Evolutionary conservation across 768 basidiomycete genomes (phyloP), one percentile per base, ranked within the genome.

Genomic region (Rhizopogon roseolus): DNA sequence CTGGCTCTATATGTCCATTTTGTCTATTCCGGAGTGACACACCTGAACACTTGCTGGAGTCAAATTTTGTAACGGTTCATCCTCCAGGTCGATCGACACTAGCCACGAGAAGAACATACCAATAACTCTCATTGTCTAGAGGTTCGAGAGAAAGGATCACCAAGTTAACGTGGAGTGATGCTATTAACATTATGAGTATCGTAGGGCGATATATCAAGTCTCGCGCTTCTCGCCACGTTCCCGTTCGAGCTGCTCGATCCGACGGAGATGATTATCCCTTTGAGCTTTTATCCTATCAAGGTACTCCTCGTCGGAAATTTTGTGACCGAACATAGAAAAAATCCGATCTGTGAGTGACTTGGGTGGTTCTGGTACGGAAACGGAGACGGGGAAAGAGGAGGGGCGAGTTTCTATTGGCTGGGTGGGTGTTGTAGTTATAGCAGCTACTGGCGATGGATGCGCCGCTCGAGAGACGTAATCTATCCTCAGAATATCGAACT

Each of bases 231-330:
- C 58, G 5, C 58, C 42, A 16, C 57, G 44, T 19, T 64, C 57
- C 53, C 71, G 66, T 59, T 86, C 82, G 4, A 91, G 71, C 56
- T 81, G 78, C 48, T 70, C 73, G 65, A 90, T 89, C 54, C 78
- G 76, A 54, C 69, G 71, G 57, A 84, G 62, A 61, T 87, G 72
- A 8, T 66, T 67, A 4, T 81, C 79, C 58, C 87, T 76, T 44
- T 84, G 77, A 50, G 70, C 71, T 64, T 78, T 82, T 62, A 93
- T 63, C 55, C 76, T 79, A 28, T 66, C 65, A 49, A 92, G 59
- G 58, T 90, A 90, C 56, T 88, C 85, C 45, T 92, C 86, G 57
- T 93, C 84, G 6, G 88, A 77, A 4, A 93, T 62, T 49, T 72
- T 76, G 34, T 70, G 72, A 27, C 64, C 64, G 27, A 69, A 59